phyloP scores from a whole-genome alignment of 1,284 basidiomycete species.

The Ustilago vetiveriae region DNA sequence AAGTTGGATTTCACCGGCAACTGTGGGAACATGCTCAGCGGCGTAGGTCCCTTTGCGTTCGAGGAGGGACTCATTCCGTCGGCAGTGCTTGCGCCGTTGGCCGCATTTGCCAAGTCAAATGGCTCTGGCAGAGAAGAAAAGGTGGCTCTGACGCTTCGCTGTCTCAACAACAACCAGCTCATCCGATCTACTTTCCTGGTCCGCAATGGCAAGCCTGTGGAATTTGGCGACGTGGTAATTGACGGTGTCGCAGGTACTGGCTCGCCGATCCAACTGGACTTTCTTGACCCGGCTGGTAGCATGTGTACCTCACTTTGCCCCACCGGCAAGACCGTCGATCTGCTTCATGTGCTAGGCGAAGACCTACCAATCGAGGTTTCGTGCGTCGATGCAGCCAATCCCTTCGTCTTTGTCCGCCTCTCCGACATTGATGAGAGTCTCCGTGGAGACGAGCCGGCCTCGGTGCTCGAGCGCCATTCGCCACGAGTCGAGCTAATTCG shows the following conservation, averaged over 20 bases:
- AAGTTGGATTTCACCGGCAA: constrained; percentile 53
- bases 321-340: constrained; percentile 35
- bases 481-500: constrained; percentile 36
- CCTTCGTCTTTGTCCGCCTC: constrained; percentile 51
- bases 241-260: constrained; percentile 55
- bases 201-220: constrained; percentile 37
- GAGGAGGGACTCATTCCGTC: constrained; percentile 1
- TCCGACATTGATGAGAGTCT: constrained; percentile 7
- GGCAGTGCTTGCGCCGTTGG: not conserved
- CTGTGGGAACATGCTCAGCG: constrained; percentile 59
- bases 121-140: not conserved
- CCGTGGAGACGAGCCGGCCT: not conserved
- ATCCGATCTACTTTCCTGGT: constrained; percentile 31
- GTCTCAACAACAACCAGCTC: constrained; percentile 10
- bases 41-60: constrained; percentile 43
- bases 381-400: constrained; percentile 54
- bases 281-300: constrained; percentile 20
- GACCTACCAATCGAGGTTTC: constrained; percentile 26
- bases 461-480: constrained; percentile 27
- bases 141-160: constrained; percentile 9
- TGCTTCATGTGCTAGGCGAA: constrained; percentile 24
- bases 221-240: constrained; percentile 38
- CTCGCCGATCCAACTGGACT: constrained; percentile 41
- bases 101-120: not conserved
- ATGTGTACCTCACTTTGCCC: constrained; percentile 21